Evolutionary conservation across 352 stramenopile genomes (phyloP).

Genomic region (Phytophthora pinifolia): DNA sequence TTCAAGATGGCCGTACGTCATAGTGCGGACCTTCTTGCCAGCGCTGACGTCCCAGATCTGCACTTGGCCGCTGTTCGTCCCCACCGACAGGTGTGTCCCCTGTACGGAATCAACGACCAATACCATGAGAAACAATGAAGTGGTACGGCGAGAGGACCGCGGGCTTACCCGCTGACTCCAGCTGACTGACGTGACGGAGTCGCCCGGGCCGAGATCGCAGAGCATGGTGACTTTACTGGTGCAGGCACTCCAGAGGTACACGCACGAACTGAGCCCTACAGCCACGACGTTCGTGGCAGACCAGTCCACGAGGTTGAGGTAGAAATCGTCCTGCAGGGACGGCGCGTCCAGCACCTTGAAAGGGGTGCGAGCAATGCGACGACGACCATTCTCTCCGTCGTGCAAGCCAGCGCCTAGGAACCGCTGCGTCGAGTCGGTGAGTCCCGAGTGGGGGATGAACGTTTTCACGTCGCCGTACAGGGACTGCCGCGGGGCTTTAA

Average conservation of each 20-base stretch:
- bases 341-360: conserved; percentile 98
- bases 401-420: conserved; percentile 19
- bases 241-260: conserved; percentile 96
- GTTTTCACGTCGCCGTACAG: conserved; percentile 63
- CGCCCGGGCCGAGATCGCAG: conserved; percentile 75
- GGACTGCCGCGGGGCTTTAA: conserved; percentile 65
- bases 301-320: conserved; percentile 98
- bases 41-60: conserved; percentile 94
- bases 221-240: conserved; percentile 94
- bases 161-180: conserved; percentile 89
- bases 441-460: conserved; percentile 45
- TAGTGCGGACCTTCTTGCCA: conserved; percentile 89
- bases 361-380: conserved; percentile 91
- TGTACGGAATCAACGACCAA: conserved; percentile 19
- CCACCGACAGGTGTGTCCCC: conserved; percentile 92
- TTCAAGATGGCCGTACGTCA: conserved; percentile 53
- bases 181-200: conserved; percentile 92
- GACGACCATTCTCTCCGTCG: conserved; percentile 32
- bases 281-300: conserved; percentile 94
- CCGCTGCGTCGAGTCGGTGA: conserved; percentile 43
- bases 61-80: conserved; percentile 93
- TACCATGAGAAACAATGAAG: conserved; percentile 7
- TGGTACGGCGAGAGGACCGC: too few species aligned
- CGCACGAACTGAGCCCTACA: conserved; percentile 91
- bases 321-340: conserved; percentile 97